These are phyloP conservation scores for Eremothecium cymbalariae DNA, from an alignment of 1,139 yeast species.

Conservation along the genomic window DNA sequence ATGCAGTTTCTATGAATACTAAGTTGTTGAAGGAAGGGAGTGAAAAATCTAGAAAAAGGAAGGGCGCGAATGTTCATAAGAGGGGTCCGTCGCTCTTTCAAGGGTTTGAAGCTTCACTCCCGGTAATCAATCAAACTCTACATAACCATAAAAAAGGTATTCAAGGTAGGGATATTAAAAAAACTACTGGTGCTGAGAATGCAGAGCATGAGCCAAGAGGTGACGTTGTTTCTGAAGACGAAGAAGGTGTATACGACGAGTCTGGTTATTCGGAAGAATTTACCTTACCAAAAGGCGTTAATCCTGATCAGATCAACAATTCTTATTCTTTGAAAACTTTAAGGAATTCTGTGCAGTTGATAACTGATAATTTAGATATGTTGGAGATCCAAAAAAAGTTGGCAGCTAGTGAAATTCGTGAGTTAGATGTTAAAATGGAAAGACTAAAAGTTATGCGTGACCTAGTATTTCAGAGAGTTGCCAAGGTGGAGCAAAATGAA, in stretches of 20 bases:
- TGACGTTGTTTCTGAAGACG: conserved; percentile 3
- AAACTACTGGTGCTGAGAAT: conserved; percentile 10
- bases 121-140: conserved; percentile 38
- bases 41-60: conserved; percentile 10
- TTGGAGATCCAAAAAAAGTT: conserved; percentile 55
- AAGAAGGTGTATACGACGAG: conserved; percentile 16
- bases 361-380: conserved; percentile 44
- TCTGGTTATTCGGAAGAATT: conserved; percentile 14
- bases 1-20: conserved; percentile 10
- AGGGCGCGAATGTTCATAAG: conserved; percentile 9
- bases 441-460: conserved; percentile 44
- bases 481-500: conserved; percentile 52
- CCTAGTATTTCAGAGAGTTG: conserved; percentile 48
- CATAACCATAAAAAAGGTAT: conserved; percentile 16
- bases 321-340: conserved; percentile 37
- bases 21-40: conserved; percentile 17
- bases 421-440: conserved; percentile 49
- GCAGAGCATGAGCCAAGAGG: conserved; percentile 12
- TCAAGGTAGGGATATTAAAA: conserved; percentile 12
- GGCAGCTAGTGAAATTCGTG: conserved; percentile 54
- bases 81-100: conserved; percentile 44
- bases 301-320: conserved; percentile 35
- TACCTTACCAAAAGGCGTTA: conserved; percentile 33
- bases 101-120: conserved; percentile 55
- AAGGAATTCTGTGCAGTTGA: conserved; percentile 33